Conservation (phyloP, 2,329 filamentous ascomycete genomes). For the Colletotrichum kahawae region DNA sequence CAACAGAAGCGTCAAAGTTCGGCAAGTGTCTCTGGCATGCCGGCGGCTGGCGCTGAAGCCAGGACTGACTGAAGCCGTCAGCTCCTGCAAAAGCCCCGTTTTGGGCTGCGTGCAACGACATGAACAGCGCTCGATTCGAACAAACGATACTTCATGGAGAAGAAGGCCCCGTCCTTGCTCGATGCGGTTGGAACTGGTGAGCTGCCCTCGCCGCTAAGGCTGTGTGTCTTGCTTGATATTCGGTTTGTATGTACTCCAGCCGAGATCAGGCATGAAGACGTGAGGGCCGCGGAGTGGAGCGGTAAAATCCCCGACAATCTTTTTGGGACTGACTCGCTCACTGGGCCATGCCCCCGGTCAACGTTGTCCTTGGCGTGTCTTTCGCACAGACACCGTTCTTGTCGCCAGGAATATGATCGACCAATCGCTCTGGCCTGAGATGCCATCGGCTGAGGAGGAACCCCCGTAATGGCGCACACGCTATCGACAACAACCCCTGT, state of each 20-base stretch:
- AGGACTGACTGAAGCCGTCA: neutral
- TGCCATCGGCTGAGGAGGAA: neutral
- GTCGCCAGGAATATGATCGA: constrained; percentile 1
- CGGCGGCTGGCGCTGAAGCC: neutral
- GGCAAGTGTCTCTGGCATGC: neutral
- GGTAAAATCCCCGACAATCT: constrained; percentile 15
- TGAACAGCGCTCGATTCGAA: neutral
- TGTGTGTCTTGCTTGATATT: neutral
- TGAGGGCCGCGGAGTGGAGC: neutral
- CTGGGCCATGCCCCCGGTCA: neutral
- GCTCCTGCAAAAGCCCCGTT: neutral
- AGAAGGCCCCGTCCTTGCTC: neutral
- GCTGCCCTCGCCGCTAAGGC: neutral
- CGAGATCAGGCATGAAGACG: neutral
- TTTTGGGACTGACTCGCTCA: constrained; percentile 11
- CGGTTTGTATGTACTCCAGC: neutral
- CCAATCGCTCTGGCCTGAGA: constrained; percentile 12
- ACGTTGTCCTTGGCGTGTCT: neutral
- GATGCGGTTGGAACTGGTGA: neutral
- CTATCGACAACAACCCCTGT: constrained; percentile 17
- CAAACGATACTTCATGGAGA: neutral
- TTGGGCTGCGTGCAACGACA: neutral
- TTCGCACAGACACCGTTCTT: constrained; percentile 21
- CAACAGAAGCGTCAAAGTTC: neutral
- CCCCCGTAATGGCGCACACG: constrained; percentile 7